Evolutionary conservation across 2,329 filamentous ascomycete species (phyloP).

Genomic region (Hypoxylon rubiginosum): DNA sequence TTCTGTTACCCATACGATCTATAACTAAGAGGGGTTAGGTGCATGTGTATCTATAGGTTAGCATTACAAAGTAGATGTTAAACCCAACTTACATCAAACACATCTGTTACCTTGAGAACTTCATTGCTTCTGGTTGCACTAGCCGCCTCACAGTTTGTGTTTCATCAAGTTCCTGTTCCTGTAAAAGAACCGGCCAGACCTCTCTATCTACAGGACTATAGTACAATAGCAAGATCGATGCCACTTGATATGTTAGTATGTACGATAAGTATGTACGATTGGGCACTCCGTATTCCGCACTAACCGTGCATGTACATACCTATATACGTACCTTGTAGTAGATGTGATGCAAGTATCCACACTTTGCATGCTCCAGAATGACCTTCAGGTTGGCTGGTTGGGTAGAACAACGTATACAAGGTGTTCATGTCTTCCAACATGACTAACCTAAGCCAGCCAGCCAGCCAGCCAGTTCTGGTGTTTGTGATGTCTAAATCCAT

Average conservation of each 20-base stretch:
- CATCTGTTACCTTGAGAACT: slow-evolving; percentile 1
- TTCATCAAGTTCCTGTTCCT: slow-evolving; percentile 1
- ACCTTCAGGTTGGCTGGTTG: background rate
- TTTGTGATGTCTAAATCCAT: slow-evolving; percentile 1
- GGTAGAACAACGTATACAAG: background rate
- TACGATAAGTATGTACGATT: no score
- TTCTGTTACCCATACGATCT: background rate
- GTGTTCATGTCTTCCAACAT: slow-evolving; percentile 1
- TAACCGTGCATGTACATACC: background rate
- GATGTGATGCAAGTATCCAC: slow-evolving; percentile 6
- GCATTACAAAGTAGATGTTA: no score
- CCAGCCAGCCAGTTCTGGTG: slow-evolving; percentile 3
- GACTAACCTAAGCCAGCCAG: slow-evolving; percentile 1
- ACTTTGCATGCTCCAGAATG: background rate
- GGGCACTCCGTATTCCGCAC: background rate
- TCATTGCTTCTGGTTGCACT: background rate
- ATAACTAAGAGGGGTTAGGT: background rate
- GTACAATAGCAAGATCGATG: background rate
- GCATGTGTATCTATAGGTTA: background rate
- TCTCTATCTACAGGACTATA: background rate
- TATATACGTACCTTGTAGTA: no score
- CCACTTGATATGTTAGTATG: background rate
- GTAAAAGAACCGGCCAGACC: background rate
- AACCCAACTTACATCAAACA: background rate
- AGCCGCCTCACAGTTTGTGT: background rate